Conservation (phyloP, 805 yeast genomes). For the Candida xyloterini region DNA sequence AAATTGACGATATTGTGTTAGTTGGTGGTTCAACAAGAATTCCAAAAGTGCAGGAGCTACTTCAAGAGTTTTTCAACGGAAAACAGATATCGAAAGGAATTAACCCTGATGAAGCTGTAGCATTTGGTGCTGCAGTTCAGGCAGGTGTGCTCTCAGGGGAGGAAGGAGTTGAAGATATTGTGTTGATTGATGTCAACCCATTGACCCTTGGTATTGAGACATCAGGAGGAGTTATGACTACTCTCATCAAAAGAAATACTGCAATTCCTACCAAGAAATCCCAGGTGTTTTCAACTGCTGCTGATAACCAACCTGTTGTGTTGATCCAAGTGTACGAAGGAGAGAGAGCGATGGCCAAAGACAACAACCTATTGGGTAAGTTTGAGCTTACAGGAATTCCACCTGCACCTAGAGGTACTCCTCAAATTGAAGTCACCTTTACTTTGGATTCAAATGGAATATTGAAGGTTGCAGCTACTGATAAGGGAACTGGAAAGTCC, state of each 20-base stretch:
- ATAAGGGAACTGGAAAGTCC: conserved; percentile 91
- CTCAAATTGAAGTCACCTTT: conserved; percentile 88
- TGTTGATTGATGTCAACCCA: conserved; percentile 90
- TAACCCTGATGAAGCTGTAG: conserved; percentile 99
- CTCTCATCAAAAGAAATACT: conserved; percentile 90
- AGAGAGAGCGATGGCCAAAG: conserved; percentile 93
- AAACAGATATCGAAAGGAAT: conserved; percentile 96
- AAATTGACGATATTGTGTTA: conserved; percentile 89
- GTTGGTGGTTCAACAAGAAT: conserved; percentile 99
- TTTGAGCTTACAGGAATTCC: conserved; percentile 85
- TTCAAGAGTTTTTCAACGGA: conserved; percentile 87
- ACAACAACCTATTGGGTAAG: conserved; percentile 85
- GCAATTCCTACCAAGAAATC: conserved; percentile 95
- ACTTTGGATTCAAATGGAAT: conserved; percentile 86
- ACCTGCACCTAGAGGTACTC: conserved; percentile 90
- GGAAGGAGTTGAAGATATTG: conserved; percentile 86
- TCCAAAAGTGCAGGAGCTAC: conserved; percentile 94
- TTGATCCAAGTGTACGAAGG: conserved; percentile 93
- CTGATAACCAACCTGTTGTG: conserved; percentile 94
- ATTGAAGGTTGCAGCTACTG: conserved; percentile 81
- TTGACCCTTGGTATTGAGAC: conserved; percentile 95
- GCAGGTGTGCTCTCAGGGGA: conserved; percentile 97
- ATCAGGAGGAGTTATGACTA: conserved; percentile 97
- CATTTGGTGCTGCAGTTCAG: conserved; percentile 99
- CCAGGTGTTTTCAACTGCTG: conserved; percentile 93